Conservation (phyloP, 306 rosid genomes). For the Prunus armeniaca region DNA sequence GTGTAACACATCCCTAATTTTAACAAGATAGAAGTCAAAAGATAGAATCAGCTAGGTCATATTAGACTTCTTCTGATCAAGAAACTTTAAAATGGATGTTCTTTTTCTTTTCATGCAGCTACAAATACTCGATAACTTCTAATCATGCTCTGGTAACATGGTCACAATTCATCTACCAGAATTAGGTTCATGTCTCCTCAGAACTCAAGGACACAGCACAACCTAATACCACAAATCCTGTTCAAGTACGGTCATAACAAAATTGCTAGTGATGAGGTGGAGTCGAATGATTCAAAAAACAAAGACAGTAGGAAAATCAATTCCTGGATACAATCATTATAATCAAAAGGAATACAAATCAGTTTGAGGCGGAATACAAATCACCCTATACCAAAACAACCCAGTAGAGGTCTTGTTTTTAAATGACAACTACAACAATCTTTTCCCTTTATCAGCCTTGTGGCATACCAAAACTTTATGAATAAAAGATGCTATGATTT, state of each 20-base stretch:
- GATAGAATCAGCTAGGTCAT: not conserved
- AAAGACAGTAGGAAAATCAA: not conserved
- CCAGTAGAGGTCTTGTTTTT: slow-evolving; percentile 2
- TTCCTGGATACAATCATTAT: not conserved
- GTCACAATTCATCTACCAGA: too few species aligned
- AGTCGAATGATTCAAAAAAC: not conserved
- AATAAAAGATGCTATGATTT: slow-evolving; percentile 19
- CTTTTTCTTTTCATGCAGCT: not conserved
- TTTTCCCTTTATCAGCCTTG: slow-evolving; percentile 11
- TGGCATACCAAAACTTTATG: slow-evolving; percentile 16
- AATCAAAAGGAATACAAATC: not conserved
- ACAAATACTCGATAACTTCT: not conserved
- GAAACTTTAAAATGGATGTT: too few species aligned
- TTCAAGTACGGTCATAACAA: not conserved
- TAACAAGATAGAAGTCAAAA: not conserved
- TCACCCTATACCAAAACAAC: slow-evolving; percentile 23
- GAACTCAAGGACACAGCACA: too few species aligned
- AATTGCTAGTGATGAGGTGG: not conserved
- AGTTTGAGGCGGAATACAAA: not conserved
- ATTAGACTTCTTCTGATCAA: too few species aligned
- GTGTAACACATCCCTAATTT: not conserved
- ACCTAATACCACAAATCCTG: too few species aligned
- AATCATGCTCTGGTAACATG: too few species aligned
- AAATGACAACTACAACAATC: not conserved
- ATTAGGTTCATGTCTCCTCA: too few species aligned